phyloP scores from a whole-genome alignment of 495 filamentous ascomycete genomes.

The Neurospora discreta region DNA sequence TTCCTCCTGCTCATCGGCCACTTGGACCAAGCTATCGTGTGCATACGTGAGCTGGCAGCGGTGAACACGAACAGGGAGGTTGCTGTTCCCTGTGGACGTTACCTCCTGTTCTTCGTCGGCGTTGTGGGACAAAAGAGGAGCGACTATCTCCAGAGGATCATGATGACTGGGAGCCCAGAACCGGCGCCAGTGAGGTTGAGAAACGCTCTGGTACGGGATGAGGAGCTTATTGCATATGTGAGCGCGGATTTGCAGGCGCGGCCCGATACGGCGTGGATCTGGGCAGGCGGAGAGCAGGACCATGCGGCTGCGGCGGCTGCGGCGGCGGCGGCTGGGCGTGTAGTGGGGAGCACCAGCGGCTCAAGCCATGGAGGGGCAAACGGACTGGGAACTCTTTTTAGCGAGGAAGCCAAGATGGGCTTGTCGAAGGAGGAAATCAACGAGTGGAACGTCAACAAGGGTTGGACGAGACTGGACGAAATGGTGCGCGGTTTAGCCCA shows the following conservation, averaged over 20 bases:
- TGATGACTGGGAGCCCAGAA: neutral
- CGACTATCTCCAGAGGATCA: conserved; percentile 22
- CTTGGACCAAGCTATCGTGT: conserved; percentile 58
- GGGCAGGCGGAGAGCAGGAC: conserved; percentile 55
- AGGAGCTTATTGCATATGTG: conserved; percentile 82
- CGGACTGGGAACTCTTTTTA: conserved; percentile 7
- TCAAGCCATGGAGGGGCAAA: neutral
- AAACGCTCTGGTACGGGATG: conserved; percentile 57
- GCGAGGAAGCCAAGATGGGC: conserved; percentile 14
- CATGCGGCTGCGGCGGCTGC: conserved; percentile 12
- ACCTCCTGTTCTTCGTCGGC: conserved; percentile 72
- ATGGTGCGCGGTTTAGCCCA: conserved; percentile 13
- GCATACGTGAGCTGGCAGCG: conserved; percentile 56
- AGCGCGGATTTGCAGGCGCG: conserved; percentile 86
- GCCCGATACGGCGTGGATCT: conserved; percentile 72
- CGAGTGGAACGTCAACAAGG: conserved; percentile 10
- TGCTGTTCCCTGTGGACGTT: conserved; percentile 70
- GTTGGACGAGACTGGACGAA: conserved; percentile 19
- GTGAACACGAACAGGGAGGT: conserved; percentile 60
- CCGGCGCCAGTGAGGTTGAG: conserved; percentile 20
- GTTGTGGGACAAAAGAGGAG: conserved; percentile 48
- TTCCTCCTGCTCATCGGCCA: conserved; percentile 66
- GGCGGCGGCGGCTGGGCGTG: neutral
- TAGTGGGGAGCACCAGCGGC: neutral
- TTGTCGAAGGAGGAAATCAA: conserved; percentile 15